phyloP scores from a whole-genome alignment of 2,329 filamentous ascomycete genomes.

The Keithomyces neogunnii region DNA sequence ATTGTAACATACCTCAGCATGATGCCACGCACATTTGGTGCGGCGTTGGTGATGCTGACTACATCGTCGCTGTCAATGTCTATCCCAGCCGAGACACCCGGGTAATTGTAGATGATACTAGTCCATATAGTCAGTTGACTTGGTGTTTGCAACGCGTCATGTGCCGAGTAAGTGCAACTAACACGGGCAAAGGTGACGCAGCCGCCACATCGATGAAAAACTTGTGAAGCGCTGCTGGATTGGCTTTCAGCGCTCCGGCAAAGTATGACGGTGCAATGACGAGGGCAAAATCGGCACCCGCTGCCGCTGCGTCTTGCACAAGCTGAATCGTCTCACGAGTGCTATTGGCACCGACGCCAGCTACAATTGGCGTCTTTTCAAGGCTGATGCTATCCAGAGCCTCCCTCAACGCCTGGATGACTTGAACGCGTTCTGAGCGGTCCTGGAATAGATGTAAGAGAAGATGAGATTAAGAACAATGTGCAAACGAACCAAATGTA shows the following conservation, averaged over 20 bases:
- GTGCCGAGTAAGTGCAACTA: not conserved
- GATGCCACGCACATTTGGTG: not conserved
- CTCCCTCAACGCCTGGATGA: not conserved
- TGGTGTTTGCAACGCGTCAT: too few species aligned
- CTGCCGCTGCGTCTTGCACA: not conserved
- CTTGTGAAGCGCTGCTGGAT: not conserved
- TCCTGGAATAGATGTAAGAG: not conserved
- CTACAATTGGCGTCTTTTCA: not conserved
- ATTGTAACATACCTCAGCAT: not conserved
- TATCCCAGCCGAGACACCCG: not conserved
- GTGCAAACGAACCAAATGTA: not conserved
- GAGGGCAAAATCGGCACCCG: not conserved
- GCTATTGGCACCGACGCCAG: not conserved
- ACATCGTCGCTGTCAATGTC: not conserved
- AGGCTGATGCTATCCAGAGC: not conserved
- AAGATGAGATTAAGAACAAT: not conserved
- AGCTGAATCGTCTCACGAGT: not conserved
- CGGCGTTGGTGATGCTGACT: not conserved
- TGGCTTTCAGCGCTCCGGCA: not conserved
- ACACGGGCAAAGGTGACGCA: not conserved
- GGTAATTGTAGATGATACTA: not conserved
- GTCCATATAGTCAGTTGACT: not conserved
- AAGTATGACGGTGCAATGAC: not conserved
- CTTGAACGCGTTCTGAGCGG: not conserved
- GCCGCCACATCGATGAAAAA: constrained; percentile 1